Evolutionary conservation across 176 grass and related monocot species (phyloP).

Genomic region (Bolboschoenus planiculmis): DNA sequence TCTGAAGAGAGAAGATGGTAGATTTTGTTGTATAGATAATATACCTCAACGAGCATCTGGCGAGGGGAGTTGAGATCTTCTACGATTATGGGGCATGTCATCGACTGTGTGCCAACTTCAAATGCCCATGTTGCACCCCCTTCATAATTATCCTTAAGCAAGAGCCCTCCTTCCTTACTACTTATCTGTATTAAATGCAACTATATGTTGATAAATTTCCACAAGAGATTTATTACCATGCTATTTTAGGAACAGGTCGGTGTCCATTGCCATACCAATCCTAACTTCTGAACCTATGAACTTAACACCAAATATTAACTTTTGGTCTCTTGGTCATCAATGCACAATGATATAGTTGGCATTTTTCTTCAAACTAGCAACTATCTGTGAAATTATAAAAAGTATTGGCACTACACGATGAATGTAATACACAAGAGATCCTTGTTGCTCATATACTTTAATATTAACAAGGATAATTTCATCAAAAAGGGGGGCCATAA

Average conservation of each 20-base stretch:
- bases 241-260: background rate
- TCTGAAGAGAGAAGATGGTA: background rate
- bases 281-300: background rate
- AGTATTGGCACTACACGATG: background rate
- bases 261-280: background rate
- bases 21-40: background rate
- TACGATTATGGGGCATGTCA: slow-evolving; percentile 57
- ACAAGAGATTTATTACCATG: background rate
- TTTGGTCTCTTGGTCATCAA: background rate
- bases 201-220: background rate
- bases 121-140: slow-evolving; percentile 70
- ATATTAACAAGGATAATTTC: background rate
- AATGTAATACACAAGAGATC: background rate
- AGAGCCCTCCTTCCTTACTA: slow-evolving; percentile 45
- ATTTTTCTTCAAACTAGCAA: background rate
- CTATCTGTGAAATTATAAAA: background rate
- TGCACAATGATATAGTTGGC: background rate
- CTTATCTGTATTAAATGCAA: slow-evolving; percentile 25
- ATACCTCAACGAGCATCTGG: slow-evolving; percentile 60
- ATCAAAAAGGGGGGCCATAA: background rate
- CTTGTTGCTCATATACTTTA: background rate
- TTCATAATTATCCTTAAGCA: slow-evolving; percentile 59
- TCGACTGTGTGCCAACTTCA: slow-evolving; percentile 50
- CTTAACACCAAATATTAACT: background rate
- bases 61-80: slow-evolving; percentile 61